Evolutionary conservation across 1,139 yeast genomes (phyloP).

Genomic region (Trichomonascaceae sp.): DNA sequence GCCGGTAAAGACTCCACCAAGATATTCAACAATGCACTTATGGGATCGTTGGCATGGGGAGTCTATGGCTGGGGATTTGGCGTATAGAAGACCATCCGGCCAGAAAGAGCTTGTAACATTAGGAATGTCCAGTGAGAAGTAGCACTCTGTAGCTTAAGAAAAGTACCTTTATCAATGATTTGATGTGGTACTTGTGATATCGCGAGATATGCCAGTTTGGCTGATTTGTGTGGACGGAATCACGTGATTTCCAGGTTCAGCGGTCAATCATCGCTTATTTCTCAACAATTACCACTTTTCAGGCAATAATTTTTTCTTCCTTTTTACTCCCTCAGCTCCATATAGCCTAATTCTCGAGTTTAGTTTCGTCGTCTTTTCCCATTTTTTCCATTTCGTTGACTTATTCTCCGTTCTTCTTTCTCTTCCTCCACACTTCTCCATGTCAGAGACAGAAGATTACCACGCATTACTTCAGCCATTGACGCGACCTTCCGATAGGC

Average conservation of each 20-base stretch:
- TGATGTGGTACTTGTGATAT: background rate
- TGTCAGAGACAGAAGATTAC: background rate
- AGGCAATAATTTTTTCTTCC: background rate
- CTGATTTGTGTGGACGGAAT: background rate
- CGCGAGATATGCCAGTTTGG: background rate
- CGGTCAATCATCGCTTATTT: background rate
- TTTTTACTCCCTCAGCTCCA: background rate
- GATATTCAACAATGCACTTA: slow-evolving; percentile 43
- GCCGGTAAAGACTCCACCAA: slow-evolving; percentile 32
- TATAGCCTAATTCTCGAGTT: background rate
- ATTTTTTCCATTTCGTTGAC: background rate
- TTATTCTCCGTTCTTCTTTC: background rate
- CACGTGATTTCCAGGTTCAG: background rate
- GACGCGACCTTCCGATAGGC: background rate
- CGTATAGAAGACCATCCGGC: background rate
- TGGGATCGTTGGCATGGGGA: slow-evolving; percentile 61
- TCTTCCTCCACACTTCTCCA: background rate
- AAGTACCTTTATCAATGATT: background rate
- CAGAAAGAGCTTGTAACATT: background rate
- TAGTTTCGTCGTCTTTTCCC: background rate
- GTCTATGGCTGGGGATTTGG: slow-evolving; percentile 40
- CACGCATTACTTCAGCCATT: background rate
- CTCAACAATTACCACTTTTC: background rate
- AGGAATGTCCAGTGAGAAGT: background rate
- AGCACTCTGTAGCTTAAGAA: too few relatives aligned